Evolutionary conservation across 2,329 filamentous ascomycete species (phyloP).

Genomic region (Lithohypha guttulata): DNA sequence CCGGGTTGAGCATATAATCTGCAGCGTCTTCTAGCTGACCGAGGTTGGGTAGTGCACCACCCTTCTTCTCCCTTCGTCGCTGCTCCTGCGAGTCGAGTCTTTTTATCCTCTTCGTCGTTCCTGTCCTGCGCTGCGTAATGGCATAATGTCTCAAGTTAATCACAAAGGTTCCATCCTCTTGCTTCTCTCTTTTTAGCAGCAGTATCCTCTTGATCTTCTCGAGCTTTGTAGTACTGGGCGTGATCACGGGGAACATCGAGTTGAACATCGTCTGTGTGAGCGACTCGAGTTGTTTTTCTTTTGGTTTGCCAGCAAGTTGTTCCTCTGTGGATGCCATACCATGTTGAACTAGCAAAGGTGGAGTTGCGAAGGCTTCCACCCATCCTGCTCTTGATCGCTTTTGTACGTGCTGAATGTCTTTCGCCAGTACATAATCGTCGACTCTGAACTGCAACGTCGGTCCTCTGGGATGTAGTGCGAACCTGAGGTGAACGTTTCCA

Average conservation of each 20-base stretch:
- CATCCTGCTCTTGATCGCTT: constrained; percentile 71
- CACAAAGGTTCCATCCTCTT: constrained; percentile 58
- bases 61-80: constrained; percentile 56
- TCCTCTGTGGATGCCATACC: constrained; percentile 64
- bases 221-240: constrained; percentile 78
- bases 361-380: constrained; percentile 66
- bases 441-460: constrained; percentile 91
- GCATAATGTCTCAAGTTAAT: constrained; percentile 88
- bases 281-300: constrained; percentile 90
- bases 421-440: constrained; percentile 86
- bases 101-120: constrained; percentile 72
- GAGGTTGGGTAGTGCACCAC: constrained; percentile 67
- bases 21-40: constrained; percentile 86
- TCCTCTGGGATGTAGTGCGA: constrained; percentile 78
- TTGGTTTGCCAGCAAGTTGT: constrained; percentile 49
- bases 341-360: constrained; percentile 95
- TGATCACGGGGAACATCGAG: constrained; percentile 90
- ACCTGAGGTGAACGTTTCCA: constrained; percentile 84
- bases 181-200: constrained; percentile 69
- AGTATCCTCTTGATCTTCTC: constrained; percentile 88
- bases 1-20: constrained; percentile 79
- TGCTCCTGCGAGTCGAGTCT: constrained; percentile 79
- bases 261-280: constrained; percentile 92
- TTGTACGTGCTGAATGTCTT: constrained; percentile 75
- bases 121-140: constrained; percentile 79